Evolutionary conservation across 208 protist genomes (phyloP).

Genomic region (Leishmania aethiopica): DNA sequence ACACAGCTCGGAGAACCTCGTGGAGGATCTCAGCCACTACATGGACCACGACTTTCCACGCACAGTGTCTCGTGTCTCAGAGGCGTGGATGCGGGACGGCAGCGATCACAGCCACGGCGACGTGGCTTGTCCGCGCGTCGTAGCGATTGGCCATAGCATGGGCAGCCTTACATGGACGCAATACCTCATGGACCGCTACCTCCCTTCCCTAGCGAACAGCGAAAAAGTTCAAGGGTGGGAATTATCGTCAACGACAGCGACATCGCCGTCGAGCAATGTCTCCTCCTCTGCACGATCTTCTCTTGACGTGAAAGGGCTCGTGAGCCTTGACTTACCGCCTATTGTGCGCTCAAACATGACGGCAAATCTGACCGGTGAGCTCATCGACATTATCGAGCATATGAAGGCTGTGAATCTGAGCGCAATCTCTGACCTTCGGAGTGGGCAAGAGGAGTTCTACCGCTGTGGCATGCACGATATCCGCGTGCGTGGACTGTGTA

Average conservation of each 20-base stretch:
- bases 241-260: not conserved
- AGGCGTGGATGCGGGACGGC: not conserved
- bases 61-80: slow-evolving; percentile 2
- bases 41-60: slow-evolving; percentile 20
- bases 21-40: slow-evolving; percentile 41
- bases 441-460: slow-evolving; percentile 54
- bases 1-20: slow-evolving; percentile 38
- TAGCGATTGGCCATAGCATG: slow-evolving; percentile 76
- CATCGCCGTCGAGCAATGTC: not conserved
- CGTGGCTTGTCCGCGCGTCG: slow-evolving; percentile 12
- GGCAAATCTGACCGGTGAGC: slow-evolving; percentile 27
- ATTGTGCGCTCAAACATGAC: slow-evolving; percentile 35
- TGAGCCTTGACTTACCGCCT: slow-evolving; percentile 67
- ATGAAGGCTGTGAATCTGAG: slow-evolving; percentile 49
- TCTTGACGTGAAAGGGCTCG: slow-evolving; percentile 29
- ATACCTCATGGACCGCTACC: slow-evolving; percentile 45
- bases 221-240: not conserved
- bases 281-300: not conserved
- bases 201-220: not conserved
- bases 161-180: slow-evolving; percentile 53
- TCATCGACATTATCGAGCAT: slow-evolving; percentile 36
- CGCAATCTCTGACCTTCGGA: slow-evolving; percentile 43
- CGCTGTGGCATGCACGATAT: slow-evolving; percentile 50
- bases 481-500: slow-evolving; percentile 46
- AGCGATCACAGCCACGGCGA: too few relatives aligned